Base-by-base conservation (phyloP, 495 filamentous ascomycete genomes). In the Daldinia vernicosa region DNA sequence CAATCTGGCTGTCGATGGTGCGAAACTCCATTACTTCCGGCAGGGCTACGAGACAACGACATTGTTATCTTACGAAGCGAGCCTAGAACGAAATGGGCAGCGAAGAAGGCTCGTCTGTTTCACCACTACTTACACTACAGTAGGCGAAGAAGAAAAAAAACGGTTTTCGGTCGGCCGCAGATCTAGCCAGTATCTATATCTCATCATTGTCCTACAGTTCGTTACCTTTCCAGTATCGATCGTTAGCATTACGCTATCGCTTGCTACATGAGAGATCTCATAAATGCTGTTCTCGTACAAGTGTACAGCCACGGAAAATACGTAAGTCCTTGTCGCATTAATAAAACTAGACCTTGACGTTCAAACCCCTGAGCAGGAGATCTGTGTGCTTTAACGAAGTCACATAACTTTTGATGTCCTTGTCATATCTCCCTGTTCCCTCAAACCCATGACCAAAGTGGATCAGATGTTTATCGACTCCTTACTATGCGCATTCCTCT, bases 381-480 rank as follows among this genome's bases (percentile, higher is more conserved):
- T 74, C 57, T 67, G 45, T 45, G 62, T 71, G 62, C 63, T 64
- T 68, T 74, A 71, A 67, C 54, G 45, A 60, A 56, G 69, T 67
- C 52, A 55, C 64, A 76, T 69, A 32, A 60, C 30, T 60, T 53
- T 33, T 66, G 27, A 58, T 73, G 56, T 30, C 67, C 43, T 47
- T 47, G 43, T 47, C 43, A 22, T 53, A 30, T 17, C 67, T 74
- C 66, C 74, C 65, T 72, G 63, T 53, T 63, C 57, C 24, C 56
- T 47, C 51, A 66, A 62, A 51, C 65, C 70, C 66, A 73, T 66
- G 66, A 56, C 57, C 55, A 56, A 47, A 69, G 70, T 73, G 70
- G 66, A 69, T 69, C 70, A 39, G 32, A 47, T 73, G 62, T 73
- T 69, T 73, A 73, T 73, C 66, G 62, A 66, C 66, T 58, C 62